These are phyloP conservation scores for Fraxinus cuspidata DNA, from an alignment of 257 asterid genomes.

Conservation along the genomic window DNA sequence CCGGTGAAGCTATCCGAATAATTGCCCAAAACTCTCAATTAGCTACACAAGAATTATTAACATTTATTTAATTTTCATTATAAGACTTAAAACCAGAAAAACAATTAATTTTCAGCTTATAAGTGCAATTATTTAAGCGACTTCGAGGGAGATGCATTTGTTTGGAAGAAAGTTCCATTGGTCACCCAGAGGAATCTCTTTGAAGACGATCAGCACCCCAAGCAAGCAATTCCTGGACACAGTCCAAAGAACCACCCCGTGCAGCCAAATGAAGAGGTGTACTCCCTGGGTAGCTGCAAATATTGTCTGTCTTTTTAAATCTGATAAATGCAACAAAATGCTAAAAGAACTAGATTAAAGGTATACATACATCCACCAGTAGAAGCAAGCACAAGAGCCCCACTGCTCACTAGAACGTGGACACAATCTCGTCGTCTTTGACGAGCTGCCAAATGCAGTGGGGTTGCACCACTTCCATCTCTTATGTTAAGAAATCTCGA, in stretches of 20 bases:
- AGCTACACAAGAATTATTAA: background rate
- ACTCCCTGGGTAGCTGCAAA: slow-evolving; percentile 64
- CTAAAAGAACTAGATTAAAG: slow-evolving; percentile 16
- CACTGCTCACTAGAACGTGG: slow-evolving; percentile 56
- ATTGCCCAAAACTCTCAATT: background rate
- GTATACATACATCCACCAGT: slow-evolving; percentile 70
- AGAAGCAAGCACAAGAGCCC: slow-evolving; percentile 76
- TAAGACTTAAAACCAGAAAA: background rate
- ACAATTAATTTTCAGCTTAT: background rate
- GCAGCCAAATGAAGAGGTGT: slow-evolving; percentile 92
- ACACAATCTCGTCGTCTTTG: slow-evolving; percentile 67
- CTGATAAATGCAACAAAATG: background rate
- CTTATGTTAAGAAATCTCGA: slow-evolving; percentile 72
- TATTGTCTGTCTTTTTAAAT: slow-evolving; percentile 6
- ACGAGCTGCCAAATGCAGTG: slow-evolving; percentile 86
- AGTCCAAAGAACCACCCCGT: slow-evolving; percentile 77
- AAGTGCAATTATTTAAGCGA: background rate
- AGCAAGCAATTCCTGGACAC: slow-evolving; percentile 76
- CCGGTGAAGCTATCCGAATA: background rate
- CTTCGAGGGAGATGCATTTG: background rate
- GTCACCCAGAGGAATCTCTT: slow-evolving; percentile 78
- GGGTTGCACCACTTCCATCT: slow-evolving; percentile 81
- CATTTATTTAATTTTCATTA: background rate
- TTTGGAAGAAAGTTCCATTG: background rate
- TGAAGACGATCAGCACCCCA: slow-evolving; percentile 83